Conservation (phyloP, 75 land plant species). For the Pseudotsuga menziesii region DNA sequence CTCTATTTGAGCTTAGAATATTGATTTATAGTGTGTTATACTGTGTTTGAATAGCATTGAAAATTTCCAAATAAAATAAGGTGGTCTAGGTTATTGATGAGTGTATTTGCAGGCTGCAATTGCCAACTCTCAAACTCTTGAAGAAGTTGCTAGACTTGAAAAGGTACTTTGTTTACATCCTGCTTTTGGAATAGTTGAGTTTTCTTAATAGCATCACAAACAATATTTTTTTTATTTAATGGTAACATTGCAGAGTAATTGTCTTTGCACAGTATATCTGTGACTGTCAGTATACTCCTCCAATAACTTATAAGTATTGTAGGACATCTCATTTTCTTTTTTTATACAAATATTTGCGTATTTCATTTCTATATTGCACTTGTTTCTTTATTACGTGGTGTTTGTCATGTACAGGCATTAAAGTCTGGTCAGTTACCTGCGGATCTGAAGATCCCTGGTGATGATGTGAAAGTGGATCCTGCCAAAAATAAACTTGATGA, state of each 20-base stretch:
- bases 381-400: not conserved
- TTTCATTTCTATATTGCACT: not conserved
- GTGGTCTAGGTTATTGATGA: conserved; percentile 1
- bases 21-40: not conserved
- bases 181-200: not conserved
- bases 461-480: conserved; percentile 15
- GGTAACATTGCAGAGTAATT: not conserved
- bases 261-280: not conserved
- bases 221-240: not conserved
- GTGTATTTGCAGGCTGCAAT: conserved; percentile 77
- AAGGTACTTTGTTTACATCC: conserved; percentile 36
- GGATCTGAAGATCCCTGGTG: conserved; percentile 43
- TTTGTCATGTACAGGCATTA: conserved; percentile 44
- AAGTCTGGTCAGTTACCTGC: conserved; percentile 86
- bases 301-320: not conserved
- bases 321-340: not conserved
- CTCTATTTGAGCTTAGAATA: not conserved
- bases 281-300: not conserved
- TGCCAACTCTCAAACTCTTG: conserved; percentile 89
- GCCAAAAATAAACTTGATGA: not conserved
- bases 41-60: too few species aligned
- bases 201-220: not conserved
- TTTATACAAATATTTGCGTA: not conserved
- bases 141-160: conserved; percentile 95
- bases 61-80: not conserved